Base-by-base conservation (phyloP, 2,329 filamentous ascomycete genomes). In the Fusarium sublunatum region DNA sequence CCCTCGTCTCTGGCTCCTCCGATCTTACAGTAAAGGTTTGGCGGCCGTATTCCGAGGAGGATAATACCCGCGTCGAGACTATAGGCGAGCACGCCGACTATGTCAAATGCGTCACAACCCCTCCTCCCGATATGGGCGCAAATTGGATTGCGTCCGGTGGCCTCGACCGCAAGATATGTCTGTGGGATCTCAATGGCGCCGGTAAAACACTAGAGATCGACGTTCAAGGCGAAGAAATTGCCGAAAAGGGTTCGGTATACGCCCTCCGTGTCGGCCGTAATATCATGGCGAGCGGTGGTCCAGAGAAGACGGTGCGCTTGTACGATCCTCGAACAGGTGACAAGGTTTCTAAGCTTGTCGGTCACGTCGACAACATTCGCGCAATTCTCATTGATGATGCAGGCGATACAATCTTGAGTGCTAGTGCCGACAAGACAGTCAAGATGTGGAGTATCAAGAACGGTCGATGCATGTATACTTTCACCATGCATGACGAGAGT, bases 401-500 rank as follows among this genome's bases (percentile, higher is more conserved):
- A 58, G 93, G 92, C 35, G 93, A 97, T 73, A 96, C 88, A 36
- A 91, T 99, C 68, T 86, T 99, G 82, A 97, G 94, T 1, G 93
- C 92, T 12, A 97, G 93, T 69, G 94, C 94, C 2, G 95, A 99
- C 75, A 93, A 96, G 78, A 98, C 95, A 0, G 90, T 99, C 80
- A 99, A 99, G 79, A 88, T 98, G 55, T 99, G 95, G 95, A 97
- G 93, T 67, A 89, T 98, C 68, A 95, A 91, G 10, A 94, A 93
- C 22, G 95, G 95, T 52, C 86, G 95, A 68, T 99, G 95, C 82
- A 94, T 98, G 90, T 92, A 97, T 77, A 99, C 95, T 1, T 85
- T 99, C 69, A 97, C 93, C 51, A 99, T 99, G 95, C 95, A 99
- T 78, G 96, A 96, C 73, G 93, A 97, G 73, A 97, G 93, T 74